Base-by-base conservation (phyloP, 495 filamentous ascomycete genomes). In the Tuber magnatum region DNA sequence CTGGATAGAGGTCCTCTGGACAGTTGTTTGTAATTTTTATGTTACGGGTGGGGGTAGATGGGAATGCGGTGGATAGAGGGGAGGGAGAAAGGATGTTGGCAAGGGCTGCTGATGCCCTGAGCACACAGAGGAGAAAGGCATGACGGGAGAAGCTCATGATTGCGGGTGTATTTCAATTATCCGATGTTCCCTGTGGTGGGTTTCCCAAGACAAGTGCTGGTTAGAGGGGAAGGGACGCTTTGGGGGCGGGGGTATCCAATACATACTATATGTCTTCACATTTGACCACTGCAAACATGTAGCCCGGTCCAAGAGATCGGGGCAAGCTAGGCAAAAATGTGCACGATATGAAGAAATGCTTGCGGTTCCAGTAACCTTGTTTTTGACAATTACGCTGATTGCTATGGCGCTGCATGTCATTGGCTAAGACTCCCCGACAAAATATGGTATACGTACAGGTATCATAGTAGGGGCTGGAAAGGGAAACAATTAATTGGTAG, bases 1-100 rank as follows among this genome's bases (percentile, higher is more conserved):
- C 92, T 1, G 92, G 92, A 85, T 89, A 93, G 72, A 94, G 87
- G 6, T 86, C 87, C 65, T 91, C 88, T 6, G 79, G 80, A 80
- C 92, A 94, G 71, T 85, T 85, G 83, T 93, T 94, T 73, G 87
- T 88, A 74, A 94, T 82, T 12, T 84, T 83, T 56, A 91, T 78
- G 40, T 87, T 87, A 72, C 81, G 80, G 28, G 81, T 84, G 35
- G 78, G 81, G 70, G 83, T 51, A 24, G 81, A 75, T 14, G 14
- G 82, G 76, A n/a, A n/a, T n/a, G n/a, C n/a, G n/a, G n/a, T n/a
- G n/a, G 32, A 75, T 80, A 16, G 76, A 77, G 35, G 81, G 78
- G 43, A 69, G 75, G 22, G 46, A 40, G 39, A 40, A 24, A 1
- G 3, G 46, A 9, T 7, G 46, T 24, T 48, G 18, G 9, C 10